These are phyloP conservation scores for Juncus effusus DNA, from an alignment of 176 grass and related monocot genomes.

Conservation along the genomic window DNA sequence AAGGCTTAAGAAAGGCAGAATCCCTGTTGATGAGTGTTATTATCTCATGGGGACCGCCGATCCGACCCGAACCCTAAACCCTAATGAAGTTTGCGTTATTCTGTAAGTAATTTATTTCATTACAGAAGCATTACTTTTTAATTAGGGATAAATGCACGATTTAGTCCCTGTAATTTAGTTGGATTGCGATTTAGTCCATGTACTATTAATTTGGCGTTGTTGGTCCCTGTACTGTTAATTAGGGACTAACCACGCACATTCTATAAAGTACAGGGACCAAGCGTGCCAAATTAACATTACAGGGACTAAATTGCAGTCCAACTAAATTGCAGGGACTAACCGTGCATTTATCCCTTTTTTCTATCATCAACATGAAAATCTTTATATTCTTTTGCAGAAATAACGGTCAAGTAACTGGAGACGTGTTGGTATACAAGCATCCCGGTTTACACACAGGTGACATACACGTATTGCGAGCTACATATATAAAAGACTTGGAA, in stretches of 20 bases:
- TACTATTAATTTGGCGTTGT: too few species aligned
- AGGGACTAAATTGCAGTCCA: too few species aligned
- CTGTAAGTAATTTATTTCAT: slow-evolving; percentile 21
- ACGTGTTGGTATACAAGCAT: slow-evolving; percentile 46
- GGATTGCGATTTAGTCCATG: too few species aligned
- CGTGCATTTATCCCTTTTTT: not conserved
- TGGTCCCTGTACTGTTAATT: too few species aligned
- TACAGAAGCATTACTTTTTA: too few species aligned
- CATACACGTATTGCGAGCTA: slow-evolving; percentile 35
- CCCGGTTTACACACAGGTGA: slow-evolving; percentile 43
- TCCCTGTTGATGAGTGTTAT: slow-evolving; percentile 36
- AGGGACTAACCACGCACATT: too few species aligned
- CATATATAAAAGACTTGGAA: slow-evolving; percentile 32
- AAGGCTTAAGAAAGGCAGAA: slow-evolving; percentile 30
- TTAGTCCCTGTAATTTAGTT: too few species aligned
- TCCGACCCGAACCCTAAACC: slow-evolving; percentile 23
- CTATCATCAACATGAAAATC: not conserved
- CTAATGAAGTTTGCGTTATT: slow-evolving; percentile 45
- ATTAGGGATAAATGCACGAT: too few species aligned
- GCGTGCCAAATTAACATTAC: too few species aligned
- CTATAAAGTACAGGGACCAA: too few species aligned
- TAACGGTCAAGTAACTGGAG: slow-evolving; percentile 43
- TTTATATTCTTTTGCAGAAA: slow-evolving; percentile 16
- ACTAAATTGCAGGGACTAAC: too few species aligned
- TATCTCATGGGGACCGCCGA: slow-evolving; percentile 44